Base-by-base conservation (phyloP, 306 rosid genomes). In the Malus asiatica region DNA sequence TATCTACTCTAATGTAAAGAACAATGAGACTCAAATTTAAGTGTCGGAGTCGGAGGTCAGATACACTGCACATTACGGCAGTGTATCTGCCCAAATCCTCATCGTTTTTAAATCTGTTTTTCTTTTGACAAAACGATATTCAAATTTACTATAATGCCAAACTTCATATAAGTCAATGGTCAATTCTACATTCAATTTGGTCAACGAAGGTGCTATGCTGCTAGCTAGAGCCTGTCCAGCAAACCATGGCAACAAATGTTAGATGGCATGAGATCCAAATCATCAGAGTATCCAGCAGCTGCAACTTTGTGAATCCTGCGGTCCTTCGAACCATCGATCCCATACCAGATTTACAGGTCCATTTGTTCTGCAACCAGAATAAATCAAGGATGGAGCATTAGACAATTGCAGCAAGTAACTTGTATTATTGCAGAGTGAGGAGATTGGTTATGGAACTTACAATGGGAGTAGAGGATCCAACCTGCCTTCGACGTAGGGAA, bases 241-340 rank as follows among this genome's bases (percentile, higher is more conserved):
- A 51, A 59, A 65, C 61, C 81, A 68, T 29, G 71, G 40, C 68
- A 59, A 68, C 71, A 70, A 76, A 22, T 78, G 74, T 62, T 20
- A 74, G 70, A 71, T 57, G 52, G 80, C 87, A 72, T 77, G 80
- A 71, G 60, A 72, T 51, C 15, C 55, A 51, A 16, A 51, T 51
- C 55, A 15, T 90, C 86, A 92, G 80, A 90, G 90, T 81, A 90
- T 87, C 80, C 73, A 42, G 81, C 97, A 90, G 68, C 88, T 78
- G 82, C 97, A 93, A 18, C 85, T 82, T 81, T 74, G 91, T 38
- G 87, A 63, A 70, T 88, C 89, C 75, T 87, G 90, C 59, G 96
- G 86, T 57, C 93, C 93, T 77, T 92, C 97, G 77, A 90, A 92
- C 97, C 97, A 92, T 78, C 87, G 84, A 84, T 90, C 87, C 97